phyloP scores from a whole-genome alignment of 1,284 basidiomycete genomes.

The Heterobasidion annosum region DNA sequence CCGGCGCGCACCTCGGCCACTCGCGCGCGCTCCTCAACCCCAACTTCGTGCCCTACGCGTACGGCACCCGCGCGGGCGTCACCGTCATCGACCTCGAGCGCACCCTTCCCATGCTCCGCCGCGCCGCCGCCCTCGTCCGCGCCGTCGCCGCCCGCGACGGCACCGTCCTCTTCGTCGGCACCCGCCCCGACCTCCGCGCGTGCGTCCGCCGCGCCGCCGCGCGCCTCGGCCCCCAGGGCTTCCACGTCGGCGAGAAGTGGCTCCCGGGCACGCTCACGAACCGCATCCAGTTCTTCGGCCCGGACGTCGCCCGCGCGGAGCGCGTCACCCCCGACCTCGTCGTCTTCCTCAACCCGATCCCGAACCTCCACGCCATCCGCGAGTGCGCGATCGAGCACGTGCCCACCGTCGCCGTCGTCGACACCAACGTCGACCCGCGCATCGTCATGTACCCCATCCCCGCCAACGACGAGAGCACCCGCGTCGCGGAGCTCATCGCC shows the following conservation, averaged over 20 bases:
- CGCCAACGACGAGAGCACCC: slow-evolving; percentile 91
- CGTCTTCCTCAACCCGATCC: slow-evolving; percentile 82
- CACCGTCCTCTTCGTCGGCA: slow-evolving; percentile 86
- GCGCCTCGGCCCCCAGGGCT: slow-evolving; percentile 72
- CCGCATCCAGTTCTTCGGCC: slow-evolving; percentile 70
- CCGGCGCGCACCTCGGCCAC: slow-evolving; percentile 94
- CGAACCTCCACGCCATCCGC: slow-evolving; percentile 76
- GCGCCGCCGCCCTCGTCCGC: slow-evolving; percentile 83
- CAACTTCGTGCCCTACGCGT: slow-evolving; percentile 89
- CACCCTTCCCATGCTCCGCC: slow-evolving; percentile 85
- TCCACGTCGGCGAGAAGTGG: slow-evolving; percentile 85
- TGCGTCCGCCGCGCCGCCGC: slow-evolving; percentile 77
- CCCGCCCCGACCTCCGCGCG: slow-evolving; percentile 68
- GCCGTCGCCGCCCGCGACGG: slow-evolving; percentile 80
- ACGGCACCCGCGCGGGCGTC: slow-evolving; percentile 85
- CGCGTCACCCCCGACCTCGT: slow-evolving; percentile 80
- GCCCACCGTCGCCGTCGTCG: slow-evolving; percentile 85
- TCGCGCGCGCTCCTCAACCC: slow-evolving; percentile 76
- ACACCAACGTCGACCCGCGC: slow-evolving; percentile 94
- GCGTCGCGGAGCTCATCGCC: slow-evolving; percentile 85
- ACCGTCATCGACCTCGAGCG: slow-evolving; percentile 95
- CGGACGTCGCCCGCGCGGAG: slow-evolving; percentile 44
- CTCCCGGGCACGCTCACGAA: slow-evolving; percentile 93
- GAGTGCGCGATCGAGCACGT: slow-evolving; percentile 82
- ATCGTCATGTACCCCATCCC: slow-evolving; percentile 98